Percentiles rank a stretch among this genome's conserved stretches.
phyloP scores from a whole-genome alignment of 768 basidiomycete species.

The Rhizopogon roseolus region DNA sequence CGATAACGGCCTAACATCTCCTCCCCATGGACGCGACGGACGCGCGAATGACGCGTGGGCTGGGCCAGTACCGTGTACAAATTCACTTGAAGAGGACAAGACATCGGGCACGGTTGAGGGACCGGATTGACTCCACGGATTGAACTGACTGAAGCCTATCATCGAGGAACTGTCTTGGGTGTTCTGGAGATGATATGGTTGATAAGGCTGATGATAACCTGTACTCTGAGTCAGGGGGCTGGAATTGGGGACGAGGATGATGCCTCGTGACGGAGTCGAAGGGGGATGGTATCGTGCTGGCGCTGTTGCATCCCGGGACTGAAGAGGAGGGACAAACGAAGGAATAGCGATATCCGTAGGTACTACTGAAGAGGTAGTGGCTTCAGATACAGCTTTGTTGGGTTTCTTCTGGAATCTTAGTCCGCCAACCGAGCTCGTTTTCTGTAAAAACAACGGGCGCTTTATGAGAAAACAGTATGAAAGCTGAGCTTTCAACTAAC shows the following conservation, averaged over 20 bases:
- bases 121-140: constrained; percentile 32
- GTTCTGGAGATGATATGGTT: constrained; percentile 31
- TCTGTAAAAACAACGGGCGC: constrained; percentile 31
- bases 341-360: constrained; percentile 58
- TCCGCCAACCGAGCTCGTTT: constrained; percentile 34
- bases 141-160: constrained; percentile 33
- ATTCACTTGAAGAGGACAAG: constrained; percentile 55
- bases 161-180: constrained; percentile 39
- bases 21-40: constrained; percentile 23
- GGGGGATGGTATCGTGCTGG: constrained; percentile 56
- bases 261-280: constrained; percentile 43
- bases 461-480: constrained; percentile 24
- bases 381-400: constrained; percentile 24
- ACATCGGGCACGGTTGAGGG: constrained; percentile 41
- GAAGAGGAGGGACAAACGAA: constrained; percentile 42
- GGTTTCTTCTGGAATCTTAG: constrained; percentile 44
- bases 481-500: constrained; percentile 37
- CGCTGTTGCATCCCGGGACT: constrained; percentile 75
- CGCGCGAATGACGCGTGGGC: constrained; percentile 54
- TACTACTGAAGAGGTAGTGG: constrained; percentile 42
- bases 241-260: constrained; percentile 72
- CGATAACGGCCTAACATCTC: constrained; percentile 32
- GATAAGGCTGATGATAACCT: constrained; percentile 30
- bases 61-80: constrained; percentile 37
- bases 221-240: constrained; percentile 51